Percentiles rank a stretch among this genome's conserved stretches.
Conservation (phyloP, 2,329 filamentous ascomycete species). For the Thelonectria blattea region DNA sequence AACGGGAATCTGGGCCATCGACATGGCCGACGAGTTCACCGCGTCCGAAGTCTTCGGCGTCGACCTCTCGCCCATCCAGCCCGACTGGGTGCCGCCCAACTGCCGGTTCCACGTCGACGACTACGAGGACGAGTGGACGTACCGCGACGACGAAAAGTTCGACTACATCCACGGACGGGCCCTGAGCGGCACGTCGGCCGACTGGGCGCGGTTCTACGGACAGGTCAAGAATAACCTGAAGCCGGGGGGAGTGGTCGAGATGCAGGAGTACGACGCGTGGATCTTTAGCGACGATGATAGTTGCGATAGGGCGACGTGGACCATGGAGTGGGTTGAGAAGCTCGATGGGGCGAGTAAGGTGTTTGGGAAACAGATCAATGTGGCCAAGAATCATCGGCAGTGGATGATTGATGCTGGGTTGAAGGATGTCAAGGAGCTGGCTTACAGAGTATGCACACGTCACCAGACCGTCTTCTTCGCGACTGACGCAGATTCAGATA, state of each 20-base stretch:
- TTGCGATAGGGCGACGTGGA: constrained; percentile 45
- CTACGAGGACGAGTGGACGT: constrained; percentile 56
- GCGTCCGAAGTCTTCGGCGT: constrained; percentile 50
- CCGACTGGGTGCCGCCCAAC: constrained; percentile 62
- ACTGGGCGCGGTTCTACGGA: constrained; percentile 43
- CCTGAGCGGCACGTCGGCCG: constrained; percentile 41
- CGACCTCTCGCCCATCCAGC: constrained; percentile 65
- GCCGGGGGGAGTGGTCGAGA: constrained; percentile 46
- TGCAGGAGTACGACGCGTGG: constrained; percentile 48
- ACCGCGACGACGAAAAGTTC: constrained; percentile 39
- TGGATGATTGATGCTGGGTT: constrained; percentile 49
- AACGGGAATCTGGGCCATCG: constrained; percentile 66
- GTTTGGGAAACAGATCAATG: constrained; percentile 49
- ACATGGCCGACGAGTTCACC: constrained; percentile 57
- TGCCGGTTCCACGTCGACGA: constrained; percentile 71
- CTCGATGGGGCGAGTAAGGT: constrained; percentile 43
- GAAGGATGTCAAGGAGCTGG: constrained; percentile 40
- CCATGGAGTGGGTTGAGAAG: constrained; percentile 47
- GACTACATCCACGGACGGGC: constrained; percentile 48
- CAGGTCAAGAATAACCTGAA: constrained; percentile 41
- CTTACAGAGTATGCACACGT: constrained; percentile 22
- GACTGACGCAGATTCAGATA: constrained; percentile 36
- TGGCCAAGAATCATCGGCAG: constrained; percentile 44
- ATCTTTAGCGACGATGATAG: constrained; percentile 49
- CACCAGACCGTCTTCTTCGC: rapidly evolving